Base-by-base conservation (phyloP, 305 asterid genomes). In the Coffea humblotiana region DNA sequence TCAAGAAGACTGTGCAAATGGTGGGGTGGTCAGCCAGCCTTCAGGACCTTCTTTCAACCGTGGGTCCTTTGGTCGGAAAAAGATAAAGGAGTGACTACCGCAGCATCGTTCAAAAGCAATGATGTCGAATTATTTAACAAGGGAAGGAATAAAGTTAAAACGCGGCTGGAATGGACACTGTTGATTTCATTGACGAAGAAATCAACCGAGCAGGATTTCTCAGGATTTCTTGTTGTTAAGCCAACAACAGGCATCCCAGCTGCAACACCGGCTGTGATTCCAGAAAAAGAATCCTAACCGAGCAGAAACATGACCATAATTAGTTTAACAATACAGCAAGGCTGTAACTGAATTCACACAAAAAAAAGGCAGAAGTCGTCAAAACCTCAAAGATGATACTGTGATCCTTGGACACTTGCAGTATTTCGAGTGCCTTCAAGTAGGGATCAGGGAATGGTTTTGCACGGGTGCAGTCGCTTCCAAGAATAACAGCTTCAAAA, bases 191-290 rank as follows among this genome's bases (percentile, higher is more conserved):
- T 29, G 29, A 29, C 29, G 29, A 29, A 29, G 29, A 29, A 29
- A 29, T 29, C n/a, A n/a, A n/a, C n/a, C n/a, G n/a, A n/a, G n/a
- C n/a, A n/a, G n/a, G n/a, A n/a, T n/a, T 89, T 83, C 13, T 94
- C 90, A 14, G 98, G 98, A 79, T 93, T 95, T 85, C 97, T 85
- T 1, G 98, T 95, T 25, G 92, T 85, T 88, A 95, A 84, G 35
- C 99, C 98, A 40, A 95, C 73, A 32, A 97, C 95, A n/a, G 97
- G 93, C 87, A 95, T 71, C 77, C 95, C 96, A 45, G 99, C 98
- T 6, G 98, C 97, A 69, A 95, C 97, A 76, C 98, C 99, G 23
- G 99, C 99, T 86, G 79, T 91, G 82, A 95, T 93, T 76, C 99
- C 99, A 2, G 99, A 93, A 80, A 85, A 87, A 73, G 99, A 95